These are phyloP conservation scores for Tilletia setariae DNA, from an alignment of 1,284 basidiomycete genomes.

Conservation along the genomic window DNA sequence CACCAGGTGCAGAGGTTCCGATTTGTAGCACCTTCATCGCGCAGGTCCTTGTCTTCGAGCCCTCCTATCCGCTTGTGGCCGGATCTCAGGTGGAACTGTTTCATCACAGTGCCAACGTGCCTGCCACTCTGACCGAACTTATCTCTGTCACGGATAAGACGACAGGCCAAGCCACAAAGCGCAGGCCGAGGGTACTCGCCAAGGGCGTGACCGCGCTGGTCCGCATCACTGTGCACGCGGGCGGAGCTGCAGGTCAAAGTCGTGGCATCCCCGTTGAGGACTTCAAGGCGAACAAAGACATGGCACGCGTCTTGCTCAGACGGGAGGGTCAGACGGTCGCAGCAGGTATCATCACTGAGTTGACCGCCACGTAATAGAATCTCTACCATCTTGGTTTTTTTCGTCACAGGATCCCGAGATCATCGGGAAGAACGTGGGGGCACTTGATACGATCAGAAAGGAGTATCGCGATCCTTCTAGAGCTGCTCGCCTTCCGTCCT, in stretches of 20 bases:
- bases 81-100: constrained; percentile 80
- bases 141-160: constrained; percentile 72
- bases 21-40: constrained; percentile 75
- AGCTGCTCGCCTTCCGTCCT: neutral
- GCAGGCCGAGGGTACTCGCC: constrained; percentile 73
- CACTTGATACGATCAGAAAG: too few species aligned
- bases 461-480: too few species aligned
- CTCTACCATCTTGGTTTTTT: too few species aligned
- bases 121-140: constrained; percentile 79
- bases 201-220: constrained; percentile 81
- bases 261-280: constrained; percentile 62
- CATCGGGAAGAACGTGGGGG: too few species aligned
- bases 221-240: constrained; percentile 60
- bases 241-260: constrained; percentile 33
- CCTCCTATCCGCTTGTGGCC: constrained; percentile 79
- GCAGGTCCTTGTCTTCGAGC: constrained; percentile 89
- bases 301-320: constrained; percentile 85
- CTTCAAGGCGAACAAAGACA: constrained; percentile 86
- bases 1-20: constrained; percentile 67
- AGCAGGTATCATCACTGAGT: constrained; percentile 65
- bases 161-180: constrained; percentile 71
- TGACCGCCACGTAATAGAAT: neutral
- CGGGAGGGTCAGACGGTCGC: constrained; percentile 90
- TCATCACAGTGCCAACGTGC: constrained; percentile 87
- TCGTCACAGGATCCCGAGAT: too few species aligned